Conservation (phyloP, 805 yeast genomes). For the Suhomyces kilbournensis region DNA sequence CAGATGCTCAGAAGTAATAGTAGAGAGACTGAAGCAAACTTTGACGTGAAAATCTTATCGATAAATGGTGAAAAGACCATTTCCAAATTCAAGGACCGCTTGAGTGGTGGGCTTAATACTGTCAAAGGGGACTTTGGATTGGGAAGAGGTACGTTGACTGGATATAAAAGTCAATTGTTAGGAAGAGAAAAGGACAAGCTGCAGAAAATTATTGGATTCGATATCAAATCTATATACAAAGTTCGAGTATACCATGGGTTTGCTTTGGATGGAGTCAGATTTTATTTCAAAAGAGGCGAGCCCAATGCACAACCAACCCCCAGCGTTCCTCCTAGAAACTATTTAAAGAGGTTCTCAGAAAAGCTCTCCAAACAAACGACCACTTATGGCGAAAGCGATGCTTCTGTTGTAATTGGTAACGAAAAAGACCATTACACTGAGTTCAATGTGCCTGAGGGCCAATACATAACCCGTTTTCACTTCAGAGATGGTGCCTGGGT, state of each 20-base stretch:
- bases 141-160: constrained; percentile 37
- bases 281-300: constrained; percentile 28
- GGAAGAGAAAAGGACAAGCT: constrained; percentile 24
- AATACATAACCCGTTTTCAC: constrained; percentile 55
- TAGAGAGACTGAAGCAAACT: constrained; percentile 24
- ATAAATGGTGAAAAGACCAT: constrained; percentile 63
- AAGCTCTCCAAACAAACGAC: constrained; percentile 1
- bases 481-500: constrained; percentile 84
- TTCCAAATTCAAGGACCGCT: constrained; percentile 42
- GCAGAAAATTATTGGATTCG: constrained; percentile 27
- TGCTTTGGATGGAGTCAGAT: constrained; percentile 79
- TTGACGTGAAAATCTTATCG: constrained; percentile 53
- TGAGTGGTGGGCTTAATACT: constrained; percentile 7
- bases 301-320: constrained; percentile 24
- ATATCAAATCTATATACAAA: constrained; percentile 39
- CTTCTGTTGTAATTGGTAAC: constrained; percentile 46
- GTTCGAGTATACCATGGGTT: constrained; percentile 70
- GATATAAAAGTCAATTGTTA: constrained; percentile 35
- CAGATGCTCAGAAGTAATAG: constrained; percentile 25
- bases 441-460: constrained; percentile 54
- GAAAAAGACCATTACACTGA: constrained; percentile 52
- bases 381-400: not conserved
- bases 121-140: constrained; percentile 39
- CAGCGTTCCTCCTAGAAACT: constrained; percentile 47
- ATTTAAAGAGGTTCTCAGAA: constrained; percentile 13